Evolutionary conservation across 2,329 filamentous ascomycete genomes (phyloP).

Genomic region (Neurospora crassa): DNA sequence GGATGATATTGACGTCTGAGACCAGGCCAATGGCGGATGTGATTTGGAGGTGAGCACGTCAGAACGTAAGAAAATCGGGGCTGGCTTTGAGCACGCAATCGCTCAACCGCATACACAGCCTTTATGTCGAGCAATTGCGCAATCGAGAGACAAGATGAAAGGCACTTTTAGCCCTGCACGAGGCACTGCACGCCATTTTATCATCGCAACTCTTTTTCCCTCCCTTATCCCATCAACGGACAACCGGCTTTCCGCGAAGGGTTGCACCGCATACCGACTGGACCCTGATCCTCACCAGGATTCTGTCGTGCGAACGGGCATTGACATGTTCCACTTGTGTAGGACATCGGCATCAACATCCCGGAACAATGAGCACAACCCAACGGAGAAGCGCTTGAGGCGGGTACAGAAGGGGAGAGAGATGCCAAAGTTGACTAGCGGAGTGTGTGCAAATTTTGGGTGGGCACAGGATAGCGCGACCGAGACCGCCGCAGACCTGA

Average conservation of each 20-base stretch:
- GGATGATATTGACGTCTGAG: not conserved
- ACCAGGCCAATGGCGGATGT: not conserved
- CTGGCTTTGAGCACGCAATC: constrained; percentile 6
- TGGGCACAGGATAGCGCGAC: not conserved
- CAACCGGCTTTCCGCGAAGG: not conserved
- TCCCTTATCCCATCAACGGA: not conserved
- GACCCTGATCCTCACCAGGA: not conserved
- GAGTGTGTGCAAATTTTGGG: not conserved
- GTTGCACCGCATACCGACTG: not conserved
- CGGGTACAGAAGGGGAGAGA: not conserved
- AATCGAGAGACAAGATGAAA: constrained; percentile 7
- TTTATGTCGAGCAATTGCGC: constrained; percentile 6
- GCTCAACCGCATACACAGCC: constrained; percentile 2
- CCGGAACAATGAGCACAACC: not conserved
- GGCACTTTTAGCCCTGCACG: not conserved
- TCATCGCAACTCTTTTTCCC: not conserved
- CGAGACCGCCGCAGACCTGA: not conserved
- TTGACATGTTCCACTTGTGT: not conserved
- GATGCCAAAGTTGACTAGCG: not conserved
- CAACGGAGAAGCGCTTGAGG: not conserved
- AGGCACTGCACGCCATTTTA: not conserved
- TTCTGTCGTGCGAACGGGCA: not conserved
- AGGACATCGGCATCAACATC: not conserved
- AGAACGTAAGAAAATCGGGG: constrained; percentile 3
- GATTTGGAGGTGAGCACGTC: not conserved